Conservation (phyloP, 768 basidiomycete species). For the Rhizopogon vesiculosus region DNA sequence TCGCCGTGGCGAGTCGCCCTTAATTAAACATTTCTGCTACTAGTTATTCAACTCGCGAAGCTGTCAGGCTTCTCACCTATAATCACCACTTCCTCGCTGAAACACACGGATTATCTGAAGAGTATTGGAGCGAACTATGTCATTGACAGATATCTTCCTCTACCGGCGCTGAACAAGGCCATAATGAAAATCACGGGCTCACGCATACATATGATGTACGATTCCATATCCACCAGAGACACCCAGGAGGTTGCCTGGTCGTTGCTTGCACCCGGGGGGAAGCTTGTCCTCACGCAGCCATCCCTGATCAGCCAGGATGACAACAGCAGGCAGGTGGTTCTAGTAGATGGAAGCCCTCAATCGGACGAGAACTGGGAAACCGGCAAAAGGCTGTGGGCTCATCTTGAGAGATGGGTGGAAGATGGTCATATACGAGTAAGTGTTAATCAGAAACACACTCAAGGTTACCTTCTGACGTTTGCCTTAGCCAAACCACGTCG, state of each 20-base stretch:
- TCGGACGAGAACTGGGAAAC: conserved; percentile 28
- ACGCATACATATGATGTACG: conserved; percentile 32
- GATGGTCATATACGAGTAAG: conserved; percentile 28
- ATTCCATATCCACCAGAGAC: conserved; percentile 32
- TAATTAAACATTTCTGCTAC: conserved; percentile 8
- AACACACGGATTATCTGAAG: conserved; percentile 30
- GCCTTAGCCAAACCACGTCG: conserved; percentile 37
- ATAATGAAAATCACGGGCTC: conserved; percentile 32
- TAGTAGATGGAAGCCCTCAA: conserved; percentile 28
- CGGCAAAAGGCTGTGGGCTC: conserved; percentile 25
- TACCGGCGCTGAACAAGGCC: conserved; percentile 27
- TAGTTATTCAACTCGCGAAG: conserved; percentile 36
- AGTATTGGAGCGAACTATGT: conserved; percentile 29
- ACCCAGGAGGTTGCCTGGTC: conserved; percentile 35
- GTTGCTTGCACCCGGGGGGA: conserved; percentile 33
- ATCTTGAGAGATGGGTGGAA: conserved; percentile 24
- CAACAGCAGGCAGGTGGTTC: conserved; percentile 22
- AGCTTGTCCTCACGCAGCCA: conserved; percentile 29
- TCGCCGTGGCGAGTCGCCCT: conserved; percentile 3
- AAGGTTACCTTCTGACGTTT: background rate
- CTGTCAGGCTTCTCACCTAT: conserved; percentile 36
- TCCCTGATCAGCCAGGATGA: conserved; percentile 25
- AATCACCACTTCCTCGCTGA: conserved; percentile 30
- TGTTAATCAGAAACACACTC: background rate
- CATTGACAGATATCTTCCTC: conserved; percentile 26